Evolutionary conservation across 1,284 basidiomycete species (phyloP).

Genomic region (Leccinum pachyderme): DNA sequence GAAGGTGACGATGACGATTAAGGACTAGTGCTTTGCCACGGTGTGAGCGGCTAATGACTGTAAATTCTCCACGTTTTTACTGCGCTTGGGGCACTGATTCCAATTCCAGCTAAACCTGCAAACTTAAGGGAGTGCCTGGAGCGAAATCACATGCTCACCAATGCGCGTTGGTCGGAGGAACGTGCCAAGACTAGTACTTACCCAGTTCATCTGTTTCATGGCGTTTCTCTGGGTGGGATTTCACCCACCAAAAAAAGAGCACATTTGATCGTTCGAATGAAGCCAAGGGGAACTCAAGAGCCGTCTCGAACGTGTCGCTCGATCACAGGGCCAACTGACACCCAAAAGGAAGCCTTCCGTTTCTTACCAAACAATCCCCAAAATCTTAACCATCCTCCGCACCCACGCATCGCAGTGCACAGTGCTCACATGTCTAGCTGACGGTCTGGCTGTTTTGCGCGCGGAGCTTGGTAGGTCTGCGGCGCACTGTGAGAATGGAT

Average conservation of each 20-base stretch:
- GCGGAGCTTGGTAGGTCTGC: background rate
- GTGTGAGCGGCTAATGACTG: background rate
- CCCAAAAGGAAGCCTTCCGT: background rate
- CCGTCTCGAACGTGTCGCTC: slow-evolving; percentile 3
- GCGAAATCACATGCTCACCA: slow-evolving; percentile 4
- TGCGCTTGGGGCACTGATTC: background rate
- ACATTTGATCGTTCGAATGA: slow-evolving; percentile 1
- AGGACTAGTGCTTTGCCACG: background rate
- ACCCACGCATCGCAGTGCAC: slow-evolving; percentile 12
- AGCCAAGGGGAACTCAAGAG: background rate
- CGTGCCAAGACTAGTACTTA: background rate
- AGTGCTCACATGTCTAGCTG: slow-evolving; percentile 7
- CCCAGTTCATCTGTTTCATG: background rate
- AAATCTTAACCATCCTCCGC: slow-evolving; percentile 4
- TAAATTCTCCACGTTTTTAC: background rate
- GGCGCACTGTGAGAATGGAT: slow-evolving; percentile 23
- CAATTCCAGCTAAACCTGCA: background rate
- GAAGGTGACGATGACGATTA: slow-evolving; percentile 7
- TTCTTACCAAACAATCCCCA: slow-evolving; percentile 1
- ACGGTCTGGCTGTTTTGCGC: slow-evolving; percentile 9
- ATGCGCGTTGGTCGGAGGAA: background rate
- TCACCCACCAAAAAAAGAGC: background rate
- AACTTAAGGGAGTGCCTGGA: background rate
- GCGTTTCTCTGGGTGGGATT: background rate
- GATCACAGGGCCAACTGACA: slow-evolving; percentile 3